Base-by-base conservation (phyloP, 2,329 filamentous ascomycete species). In the Ophiocordyceps camponoti-rufipedis region DNA sequence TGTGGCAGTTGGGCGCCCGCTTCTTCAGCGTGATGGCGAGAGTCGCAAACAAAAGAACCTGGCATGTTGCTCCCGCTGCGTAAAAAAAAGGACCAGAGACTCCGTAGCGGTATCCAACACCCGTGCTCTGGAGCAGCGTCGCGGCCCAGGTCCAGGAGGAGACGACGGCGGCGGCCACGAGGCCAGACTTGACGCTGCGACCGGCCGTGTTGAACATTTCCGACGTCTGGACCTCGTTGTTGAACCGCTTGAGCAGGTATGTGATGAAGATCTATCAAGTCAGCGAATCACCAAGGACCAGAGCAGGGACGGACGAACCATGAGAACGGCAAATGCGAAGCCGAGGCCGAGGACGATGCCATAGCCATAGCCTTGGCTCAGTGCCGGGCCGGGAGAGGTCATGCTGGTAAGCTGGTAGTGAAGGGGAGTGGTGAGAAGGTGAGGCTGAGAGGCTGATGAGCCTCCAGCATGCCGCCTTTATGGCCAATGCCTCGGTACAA, bases 141-240 rank as follows among this genome's bases (percentile, higher is more conserved):
- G 85, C 86, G 0, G 85, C 86, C 86, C 86, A 94, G 0, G 87
- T 94, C 87, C 88, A 94, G 5, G 82, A 87, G 14, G 82, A 88
- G 4, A 94, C 85, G n/a, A 94, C 87, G 14, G 86, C 87, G 5
- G 85, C 84, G 11, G 85, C 84, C 1, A 94, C 85, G 13, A 94
- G 70, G 41, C 87, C 88, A 9, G 85, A 87, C 58, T 94, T 94
- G 52, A 94, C 85, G 1, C 84, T 87, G 49, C 88, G 72, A 16
- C 86, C 86, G 44, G 87, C 87, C 0, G 87, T 94, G 51, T 75
- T 87, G 69, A 94, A 94, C 76, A 87, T 91, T 65, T 94, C 87
- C 0, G 83, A 88, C 0, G 88, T 94, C 60, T 94, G 86, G 3
- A 88, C 68, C 60, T 91, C 86, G 44, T 62, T 59, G 53, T 64